A percentile compares a stretch with the other conserved stretches of the same genome.
phyloP scores from a whole-genome alignment of 495 filamentous ascomycete genomes.

The Penicillium tannophilum region DNA sequence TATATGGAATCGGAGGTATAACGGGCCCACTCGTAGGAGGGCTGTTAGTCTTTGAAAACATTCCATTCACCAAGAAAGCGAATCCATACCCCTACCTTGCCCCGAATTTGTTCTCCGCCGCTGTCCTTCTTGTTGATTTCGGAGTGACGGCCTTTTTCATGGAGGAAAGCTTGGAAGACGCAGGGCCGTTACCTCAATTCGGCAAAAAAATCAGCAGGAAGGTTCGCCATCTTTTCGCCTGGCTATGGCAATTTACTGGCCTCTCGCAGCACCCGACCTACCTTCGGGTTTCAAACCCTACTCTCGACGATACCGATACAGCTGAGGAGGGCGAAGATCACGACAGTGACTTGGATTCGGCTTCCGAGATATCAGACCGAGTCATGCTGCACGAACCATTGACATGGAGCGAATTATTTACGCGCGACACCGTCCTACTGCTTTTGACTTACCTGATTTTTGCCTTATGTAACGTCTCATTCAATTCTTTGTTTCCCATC shows the following conservation, averaged over 20 bases:
- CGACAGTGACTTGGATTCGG: conserved; percentile 47
- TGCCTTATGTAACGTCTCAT: conserved; percentile 84
- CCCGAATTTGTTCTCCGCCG: conserved; percentile 77
- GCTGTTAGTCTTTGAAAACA: conserved; percentile 64
- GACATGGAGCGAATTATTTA: conserved; percentile 59
- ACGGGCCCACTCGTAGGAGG: conserved; percentile 92
- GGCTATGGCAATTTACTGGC: conserved; percentile 75
- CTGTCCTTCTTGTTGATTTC: conserved; percentile 71
- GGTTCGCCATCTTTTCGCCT: conserved; percentile 61
- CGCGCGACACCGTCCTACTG: conserved; percentile 77
- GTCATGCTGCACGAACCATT: conserved; percentile 40
- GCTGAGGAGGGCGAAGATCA: conserved; percentile 37
- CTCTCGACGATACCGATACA: conserved; percentile 18
- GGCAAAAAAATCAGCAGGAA: conserved; percentile 57
- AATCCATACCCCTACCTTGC: conserved; percentile 79
- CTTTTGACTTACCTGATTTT: conserved; percentile 84
- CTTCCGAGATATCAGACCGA: conserved; percentile 44
- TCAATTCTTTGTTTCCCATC: conserved; percentile 89
- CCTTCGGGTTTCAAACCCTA: conserved; percentile 37
- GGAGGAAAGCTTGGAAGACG: conserved; percentile 84
- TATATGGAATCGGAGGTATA: conserved; percentile 92
- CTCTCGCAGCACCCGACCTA: conserved; percentile 61
- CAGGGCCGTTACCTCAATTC: conserved; percentile 62
- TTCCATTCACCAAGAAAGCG: conserved; percentile 52
- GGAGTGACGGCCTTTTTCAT: conserved; percentile 73